These are phyloP conservation scores for Glaciozyma antarctica DNA, from an alignment of 768 basidiomycete species.

Conservation along the genomic window DNA sequence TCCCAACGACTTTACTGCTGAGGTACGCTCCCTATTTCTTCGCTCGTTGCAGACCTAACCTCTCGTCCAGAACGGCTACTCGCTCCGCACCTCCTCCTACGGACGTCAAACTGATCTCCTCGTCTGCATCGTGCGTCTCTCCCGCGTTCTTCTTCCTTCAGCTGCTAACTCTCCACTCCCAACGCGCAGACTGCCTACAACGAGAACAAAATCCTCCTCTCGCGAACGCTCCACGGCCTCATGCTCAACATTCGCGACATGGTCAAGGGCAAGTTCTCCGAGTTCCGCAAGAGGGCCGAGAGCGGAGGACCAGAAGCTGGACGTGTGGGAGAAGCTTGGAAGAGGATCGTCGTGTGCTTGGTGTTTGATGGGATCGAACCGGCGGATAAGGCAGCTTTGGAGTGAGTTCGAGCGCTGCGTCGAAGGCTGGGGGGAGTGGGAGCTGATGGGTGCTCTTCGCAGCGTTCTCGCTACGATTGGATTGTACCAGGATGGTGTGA, in stretches of 20 bases:
- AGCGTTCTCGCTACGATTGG: conserved; percentile 44
- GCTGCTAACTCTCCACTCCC: not conserved
- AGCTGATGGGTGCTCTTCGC: not conserved
- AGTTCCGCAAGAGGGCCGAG: conserved; percentile 78
- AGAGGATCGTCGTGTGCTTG: conserved; percentile 53
- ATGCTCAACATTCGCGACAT: conserved; percentile 97
- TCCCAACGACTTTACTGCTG: conserved; percentile 75
- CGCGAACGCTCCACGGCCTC: conserved; percentile 78
- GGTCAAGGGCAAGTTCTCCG: conserved; percentile 88
- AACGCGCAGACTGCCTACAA: conserved; percentile 51
- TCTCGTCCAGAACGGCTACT: conserved; percentile 53
- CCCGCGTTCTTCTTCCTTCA: conserved; percentile 21
- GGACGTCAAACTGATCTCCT: conserved; percentile 83
- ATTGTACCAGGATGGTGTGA: conserved; percentile 37
- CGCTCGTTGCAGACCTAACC: not conserved
- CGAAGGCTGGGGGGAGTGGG: not conserved
- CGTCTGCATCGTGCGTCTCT: conserved; percentile 69
- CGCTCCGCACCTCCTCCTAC: conserved; percentile 72
- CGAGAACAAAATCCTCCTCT: conserved; percentile 83
- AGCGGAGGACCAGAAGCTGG: conserved; percentile 43
- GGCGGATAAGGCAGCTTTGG: conserved; percentile 66
- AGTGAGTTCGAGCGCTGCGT: conserved; percentile 17
- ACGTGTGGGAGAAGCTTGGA: conserved; percentile 51
- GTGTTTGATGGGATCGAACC: conserved; percentile 87
- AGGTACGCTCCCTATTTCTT: conserved; percentile 22